Base-by-base conservation (phyloP, 352 stramenopile species). In the Vaucheria bursata region DNA sequence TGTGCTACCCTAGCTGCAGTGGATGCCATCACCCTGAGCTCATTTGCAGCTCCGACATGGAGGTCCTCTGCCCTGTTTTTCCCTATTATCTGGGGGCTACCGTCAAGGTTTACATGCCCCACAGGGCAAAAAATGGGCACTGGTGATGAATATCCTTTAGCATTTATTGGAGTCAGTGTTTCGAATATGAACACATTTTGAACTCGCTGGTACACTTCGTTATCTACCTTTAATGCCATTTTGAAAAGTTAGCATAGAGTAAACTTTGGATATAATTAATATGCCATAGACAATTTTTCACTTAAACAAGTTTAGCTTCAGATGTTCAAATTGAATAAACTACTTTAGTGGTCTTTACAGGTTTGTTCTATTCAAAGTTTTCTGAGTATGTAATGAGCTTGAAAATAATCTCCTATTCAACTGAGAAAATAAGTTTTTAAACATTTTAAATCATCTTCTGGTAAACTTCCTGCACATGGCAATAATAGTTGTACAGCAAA, bases 81-180 rank as follows among this genome's bases (percentile, higher is more conserved):
- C 38, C 40, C 45, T 6, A 73, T 39, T 8, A 66, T n/a, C 36
- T 73, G 18, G 36, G 37, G 66, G 1, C 36, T 68, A 12, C 65
- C 72, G 49, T 79, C 77, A 37, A 39, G 37, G 1, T 68, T 29
- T 0, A 70, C 78, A 72, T 83, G 78, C 33, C 45, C 71, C 12
- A 79, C 32, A 4, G 78, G 78, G 0, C 78, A 50, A 49, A 79
- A 83, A 0, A 83, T 74, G 31, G 71, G 78, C 0, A 83, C 78
- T 0, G 64, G 78, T 66, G 79, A 35, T 4, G 67, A 49, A 74
- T 83, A 83, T 6, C 78, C 78, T 52, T 83, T 83, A n/a, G 78
- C 78, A 66, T 82, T 82, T 38, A 82, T 78, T 6, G 77, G 77
- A 0, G 49, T 74, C 3, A 82, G 36, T 12, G 49, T 66, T 8